phyloP scores from a whole-genome alignment of 257 asterid genomes.

The Nicotiana tabacum region DNA sequence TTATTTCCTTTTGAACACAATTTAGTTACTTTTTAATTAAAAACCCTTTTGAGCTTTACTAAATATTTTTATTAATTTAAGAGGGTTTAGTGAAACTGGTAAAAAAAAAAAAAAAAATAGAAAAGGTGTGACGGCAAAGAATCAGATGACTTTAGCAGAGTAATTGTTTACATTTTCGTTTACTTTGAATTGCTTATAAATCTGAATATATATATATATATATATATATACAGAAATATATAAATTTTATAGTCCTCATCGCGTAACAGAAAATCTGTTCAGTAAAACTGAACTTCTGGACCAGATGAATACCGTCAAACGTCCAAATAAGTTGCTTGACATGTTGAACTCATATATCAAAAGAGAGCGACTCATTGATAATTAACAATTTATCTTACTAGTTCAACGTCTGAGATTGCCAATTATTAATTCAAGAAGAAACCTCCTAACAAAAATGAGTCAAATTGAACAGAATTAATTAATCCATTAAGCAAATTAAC shows the following conservation, averaged over 20 bases:
- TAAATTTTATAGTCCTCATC: no score
- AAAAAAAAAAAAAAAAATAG: no score
- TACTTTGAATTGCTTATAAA: not conserved
- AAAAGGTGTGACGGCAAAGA: not conserved
- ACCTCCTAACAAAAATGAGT: not conserved
- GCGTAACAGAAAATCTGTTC: not conserved
- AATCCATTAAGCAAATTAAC: not conserved
- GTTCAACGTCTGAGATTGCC: not conserved
- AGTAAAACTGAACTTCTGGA: not conserved
- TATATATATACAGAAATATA: not conserved
- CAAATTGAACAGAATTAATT: not conserved
- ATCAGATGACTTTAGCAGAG: not conserved
- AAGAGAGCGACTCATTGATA: not conserved
- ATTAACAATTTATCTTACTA: not conserved
- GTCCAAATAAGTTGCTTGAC: not conserved
- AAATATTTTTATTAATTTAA: no score
- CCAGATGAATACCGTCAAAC: not conserved
- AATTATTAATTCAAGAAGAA: not conserved
- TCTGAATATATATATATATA: not conserved
- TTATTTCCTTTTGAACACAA: no score
- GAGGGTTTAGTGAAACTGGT: no score
- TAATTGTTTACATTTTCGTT: not conserved
- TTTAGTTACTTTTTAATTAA: no score
- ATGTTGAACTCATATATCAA: not conserved
- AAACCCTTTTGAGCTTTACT: no score